These are phyloP conservation scores for Trametes polyzona DNA, from an alignment of 1,284 basidiomycete genomes.

Conservation along the genomic window DNA sequence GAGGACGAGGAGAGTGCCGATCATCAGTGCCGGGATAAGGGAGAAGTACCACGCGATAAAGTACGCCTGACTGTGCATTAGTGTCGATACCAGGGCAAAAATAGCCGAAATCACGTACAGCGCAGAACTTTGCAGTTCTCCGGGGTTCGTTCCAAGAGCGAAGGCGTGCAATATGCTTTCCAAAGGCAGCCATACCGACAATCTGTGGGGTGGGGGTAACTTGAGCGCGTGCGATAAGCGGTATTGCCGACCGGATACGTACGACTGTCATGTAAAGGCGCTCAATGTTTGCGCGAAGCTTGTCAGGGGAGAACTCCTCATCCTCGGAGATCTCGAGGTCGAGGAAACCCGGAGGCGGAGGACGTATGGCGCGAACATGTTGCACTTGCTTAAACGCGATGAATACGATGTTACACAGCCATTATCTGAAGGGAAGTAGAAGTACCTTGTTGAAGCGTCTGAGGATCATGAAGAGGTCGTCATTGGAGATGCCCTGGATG, in stretches of 20 bases:
- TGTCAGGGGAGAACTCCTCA: conserved; percentile 52
- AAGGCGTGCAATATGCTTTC: conserved; percentile 51
- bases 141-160: conserved; percentile 54
- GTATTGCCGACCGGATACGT: conserved; percentile 11
- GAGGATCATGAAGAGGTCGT: conserved; percentile 45
- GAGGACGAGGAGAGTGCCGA: conserved; percentile 44
- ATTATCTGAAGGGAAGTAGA: neutral
- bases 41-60: conserved; percentile 48
- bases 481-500: conserved; percentile 41
- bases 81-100: neutral
- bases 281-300: conserved; percentile 53
- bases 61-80: conserved; percentile 37
- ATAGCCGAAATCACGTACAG: conserved; percentile 26
- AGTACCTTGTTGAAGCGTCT: conserved; percentile 46
- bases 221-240: neutral
- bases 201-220: conserved; percentile 35
- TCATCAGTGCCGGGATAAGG: conserved; percentile 42
- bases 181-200: conserved; percentile 45
- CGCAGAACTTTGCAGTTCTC: conserved; percentile 46
- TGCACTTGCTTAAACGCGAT: conserved; percentile 38
- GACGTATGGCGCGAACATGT: conserved; percentile 39
- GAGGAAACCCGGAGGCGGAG: conserved; percentile 35
- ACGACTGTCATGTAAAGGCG: conserved; percentile 50
- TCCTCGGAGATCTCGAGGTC: conserved; percentile 48
- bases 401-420: neutral